Percentiles rank a stretch among this genome's conserved stretches.
phyloP scores from a whole-genome alignment of 2,329 filamentous ascomycete species.

The Nemania sp. region DNA sequence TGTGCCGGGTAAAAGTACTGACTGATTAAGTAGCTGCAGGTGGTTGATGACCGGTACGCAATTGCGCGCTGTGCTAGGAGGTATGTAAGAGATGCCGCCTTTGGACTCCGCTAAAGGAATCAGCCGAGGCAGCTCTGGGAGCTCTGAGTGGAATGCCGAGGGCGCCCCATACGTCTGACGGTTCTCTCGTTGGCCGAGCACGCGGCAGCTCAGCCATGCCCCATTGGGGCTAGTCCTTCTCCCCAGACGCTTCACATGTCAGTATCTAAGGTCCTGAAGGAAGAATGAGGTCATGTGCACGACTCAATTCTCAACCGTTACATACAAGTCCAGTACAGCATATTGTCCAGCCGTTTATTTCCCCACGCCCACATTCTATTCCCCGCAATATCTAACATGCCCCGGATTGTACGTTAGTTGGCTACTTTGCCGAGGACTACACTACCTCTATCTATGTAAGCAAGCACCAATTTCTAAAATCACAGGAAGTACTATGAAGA shows the following conservation, averaged over 20 bases:
- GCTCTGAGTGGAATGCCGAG: conserved; percentile 50
- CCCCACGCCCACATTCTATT: conserved; percentile 16
- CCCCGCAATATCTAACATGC: conserved; percentile 9
- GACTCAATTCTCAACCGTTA: conserved; percentile 20
- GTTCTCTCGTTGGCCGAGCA: conserved; percentile 28
- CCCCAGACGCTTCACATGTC: conserved; percentile 46
- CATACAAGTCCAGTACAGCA: too few relatives aligned
- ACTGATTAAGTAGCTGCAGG: conserved; percentile 21
- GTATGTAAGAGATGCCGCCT: conserved; percentile 43
- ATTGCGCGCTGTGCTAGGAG: background rate
- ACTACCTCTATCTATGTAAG: too few relatives aligned
- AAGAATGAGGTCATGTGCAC: conserved; percentile 47
- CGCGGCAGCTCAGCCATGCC: conserved; percentile 30
- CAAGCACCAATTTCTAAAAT: too few relatives aligned
- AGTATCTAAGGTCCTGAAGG: conserved; percentile 30
- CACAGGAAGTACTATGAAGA: too few relatives aligned
- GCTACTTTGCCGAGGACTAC: too few relatives aligned
- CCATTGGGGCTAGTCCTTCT: conserved; percentile 26
- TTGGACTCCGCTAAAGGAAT: conserved; percentile 42
- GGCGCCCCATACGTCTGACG: conserved; percentile 26
- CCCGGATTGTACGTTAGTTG: background rate
- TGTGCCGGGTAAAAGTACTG: conserved; percentile 39
- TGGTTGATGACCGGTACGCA: conserved; percentile 26
- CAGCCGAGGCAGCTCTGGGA: conserved; percentile 49
- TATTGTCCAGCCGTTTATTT: too few relatives aligned